Evolutionary conservation across 768 basidiomycete species (phyloP).

Genomic region (Serendipita sp.): DNA sequence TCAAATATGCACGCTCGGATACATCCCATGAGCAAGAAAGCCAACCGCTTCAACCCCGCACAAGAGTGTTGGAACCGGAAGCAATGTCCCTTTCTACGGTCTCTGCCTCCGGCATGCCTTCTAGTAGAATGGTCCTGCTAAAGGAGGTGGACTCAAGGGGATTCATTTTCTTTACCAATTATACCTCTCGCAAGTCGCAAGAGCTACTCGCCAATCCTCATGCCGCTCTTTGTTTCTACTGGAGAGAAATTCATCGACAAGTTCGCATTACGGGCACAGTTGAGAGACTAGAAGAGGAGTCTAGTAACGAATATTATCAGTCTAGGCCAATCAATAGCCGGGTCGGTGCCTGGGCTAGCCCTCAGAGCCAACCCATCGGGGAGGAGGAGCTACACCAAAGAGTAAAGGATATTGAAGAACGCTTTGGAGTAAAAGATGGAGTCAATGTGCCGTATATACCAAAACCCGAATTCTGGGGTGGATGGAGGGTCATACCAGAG

Average conservation of each 20-base stretch:
- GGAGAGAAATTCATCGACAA: constrained; percentile 58
- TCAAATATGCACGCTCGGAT: constrained; percentile 37
- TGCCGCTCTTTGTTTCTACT: constrained; percentile 79
- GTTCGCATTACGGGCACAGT: constrained; percentile 75
- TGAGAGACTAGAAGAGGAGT: constrained; percentile 54
- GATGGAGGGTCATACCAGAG: constrained; percentile 88
- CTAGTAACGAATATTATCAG: constrained; percentile 71
- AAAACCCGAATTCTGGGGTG: constrained; percentile 88
- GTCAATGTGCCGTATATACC: constrained; percentile 39
- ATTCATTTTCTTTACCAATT: constrained; percentile 96
- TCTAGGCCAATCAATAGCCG: constrained; percentile 68
- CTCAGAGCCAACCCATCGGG: constrained; percentile 62
- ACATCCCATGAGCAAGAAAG: not conserved
- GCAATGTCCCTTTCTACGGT: constrained; percentile 70
- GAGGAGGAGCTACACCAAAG: constrained; percentile 54
- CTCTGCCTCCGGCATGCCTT: constrained; percentile 55
- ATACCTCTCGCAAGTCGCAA: constrained; percentile 76
- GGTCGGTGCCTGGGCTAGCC: constrained; percentile 87
- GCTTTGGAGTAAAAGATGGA: constrained; percentile 33
- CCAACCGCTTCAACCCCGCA: constrained; percentile 13
- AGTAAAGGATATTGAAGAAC: constrained; percentile 39
- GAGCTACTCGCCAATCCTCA: constrained; percentile 66
- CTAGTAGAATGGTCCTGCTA: constrained; percentile 76
- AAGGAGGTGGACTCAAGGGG: constrained; percentile 79
- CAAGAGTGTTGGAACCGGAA: constrained; percentile 71